A percentile compares a stretch with the other conserved stretches of the same genome.
Conservation (phyloP, 495 filamentous ascomycete genomes). For the Tetracladium setigerum region DNA sequence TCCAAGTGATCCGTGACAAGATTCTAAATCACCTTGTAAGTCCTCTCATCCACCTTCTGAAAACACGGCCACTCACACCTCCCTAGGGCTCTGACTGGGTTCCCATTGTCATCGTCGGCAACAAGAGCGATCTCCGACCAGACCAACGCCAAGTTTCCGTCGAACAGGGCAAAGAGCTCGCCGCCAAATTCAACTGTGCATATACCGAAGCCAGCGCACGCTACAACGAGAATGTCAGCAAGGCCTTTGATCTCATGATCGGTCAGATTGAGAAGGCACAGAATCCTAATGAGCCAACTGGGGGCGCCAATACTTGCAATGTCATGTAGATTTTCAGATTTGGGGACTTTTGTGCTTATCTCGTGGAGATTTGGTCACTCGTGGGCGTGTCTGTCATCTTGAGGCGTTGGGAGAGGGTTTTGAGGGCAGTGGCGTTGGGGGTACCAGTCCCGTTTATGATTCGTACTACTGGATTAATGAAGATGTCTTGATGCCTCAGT, state of each 20-base stretch:
- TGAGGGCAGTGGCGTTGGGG: neutral
- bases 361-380: neutral
- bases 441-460: too few species aligned
- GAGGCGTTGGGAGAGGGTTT: conserved; percentile 8
- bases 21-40: conserved; percentile 91
- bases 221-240: conserved; percentile 86
- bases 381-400: neutral
- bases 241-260: conserved; percentile 92
- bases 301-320: conserved; percentile 62
- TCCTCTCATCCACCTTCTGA: conserved; percentile 4
- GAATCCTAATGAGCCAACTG: conserved; percentile 77
- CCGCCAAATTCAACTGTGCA: conserved; percentile 80
- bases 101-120: conserved; percentile 90
- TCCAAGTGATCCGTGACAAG: conserved; percentile 90
- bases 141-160: conserved; percentile 87
- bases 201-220: conserved; percentile 93
- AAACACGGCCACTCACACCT: neutral
- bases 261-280: conserved; percentile 91
- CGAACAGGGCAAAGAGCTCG: conserved; percentile 74
- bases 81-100: conserved; percentile 81
- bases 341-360: neutral
- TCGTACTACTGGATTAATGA: too few species aligned
- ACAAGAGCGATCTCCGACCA: conserved; percentile 89
- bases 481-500: too few species aligned
- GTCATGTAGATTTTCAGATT: conserved; percentile 57